phyloP scores from a whole-genome alignment of 495 filamentous ascomycete species.

The Talaromyces adpressus region DNA sequence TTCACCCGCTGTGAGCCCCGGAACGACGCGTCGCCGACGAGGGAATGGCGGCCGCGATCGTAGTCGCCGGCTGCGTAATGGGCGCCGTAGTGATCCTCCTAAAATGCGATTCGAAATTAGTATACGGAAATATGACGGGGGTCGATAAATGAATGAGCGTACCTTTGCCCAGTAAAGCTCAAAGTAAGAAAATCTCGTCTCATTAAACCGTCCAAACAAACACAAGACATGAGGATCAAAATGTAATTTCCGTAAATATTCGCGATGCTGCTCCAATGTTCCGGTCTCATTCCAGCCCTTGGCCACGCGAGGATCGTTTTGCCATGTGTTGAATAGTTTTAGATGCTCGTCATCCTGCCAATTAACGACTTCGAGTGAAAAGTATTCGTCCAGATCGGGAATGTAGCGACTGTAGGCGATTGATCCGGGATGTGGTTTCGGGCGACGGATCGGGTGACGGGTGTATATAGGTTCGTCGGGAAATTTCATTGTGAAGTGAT shows the following conservation, averaged over 20 bases:
- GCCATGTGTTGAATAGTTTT: slow-evolving; percentile 57
- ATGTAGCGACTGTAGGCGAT: slow-evolving; percentile 63
- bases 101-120: slow-evolving; percentile 7
- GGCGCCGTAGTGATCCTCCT: slow-evolving; percentile 62
- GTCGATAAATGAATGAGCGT: slow-evolving; percentile 8
- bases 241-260: slow-evolving; percentile 52
- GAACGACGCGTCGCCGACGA: slow-evolving; percentile 57
- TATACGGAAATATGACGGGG: background rate
- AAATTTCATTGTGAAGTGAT: slow-evolving; percentile 48
- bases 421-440: slow-evolving; percentile 54
- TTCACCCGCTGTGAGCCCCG: slow-evolving; percentile 59
- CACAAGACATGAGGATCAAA: slow-evolving; percentile 56
- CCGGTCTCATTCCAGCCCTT: slow-evolving; percentile 64
- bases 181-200: slow-evolving; percentile 57
- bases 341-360: slow-evolving; percentile 46
- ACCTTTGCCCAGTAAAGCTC: slow-evolving; percentile 70
- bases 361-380: slow-evolving; percentile 58
- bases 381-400: slow-evolving; percentile 57
- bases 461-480: slow-evolving; percentile 36
- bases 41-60: slow-evolving; percentile 62
- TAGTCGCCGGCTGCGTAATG: slow-evolving; percentile 57
- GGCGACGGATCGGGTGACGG: slow-evolving; percentile 52
- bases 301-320: slow-evolving; percentile 64
- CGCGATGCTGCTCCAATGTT: slow-evolving; percentile 53
- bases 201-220: slow-evolving; percentile 55